Evolutionary conservation across 2,329 filamentous ascomycete genomes (phyloP).

Genomic region (Claviceps africana): DNA sequence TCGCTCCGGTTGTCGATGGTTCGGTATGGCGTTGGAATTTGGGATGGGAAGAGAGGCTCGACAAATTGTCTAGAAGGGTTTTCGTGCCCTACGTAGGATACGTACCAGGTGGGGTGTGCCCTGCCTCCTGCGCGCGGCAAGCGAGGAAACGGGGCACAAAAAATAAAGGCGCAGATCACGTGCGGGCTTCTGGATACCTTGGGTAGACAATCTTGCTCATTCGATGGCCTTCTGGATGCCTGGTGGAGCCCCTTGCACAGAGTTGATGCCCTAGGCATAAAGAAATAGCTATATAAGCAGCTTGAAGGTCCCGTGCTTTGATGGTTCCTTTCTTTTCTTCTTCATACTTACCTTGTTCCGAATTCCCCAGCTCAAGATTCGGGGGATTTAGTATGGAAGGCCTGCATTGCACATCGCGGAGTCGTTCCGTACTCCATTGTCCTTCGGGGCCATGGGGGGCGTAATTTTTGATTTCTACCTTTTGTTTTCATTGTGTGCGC

Average conservation of each 20-base stretch:
- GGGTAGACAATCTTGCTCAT: constrained; percentile 2
- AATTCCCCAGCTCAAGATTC: constrained; percentile 31
- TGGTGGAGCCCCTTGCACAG: background rate
- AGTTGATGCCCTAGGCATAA: constrained; percentile 13
- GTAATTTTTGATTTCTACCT: constrained; percentile 36
- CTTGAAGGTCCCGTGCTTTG: constrained; percentile 5
- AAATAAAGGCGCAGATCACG: constrained; percentile 11
- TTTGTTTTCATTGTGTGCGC: constrained; percentile 32
- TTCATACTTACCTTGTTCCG: constrained; percentile 43
- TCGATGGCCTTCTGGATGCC: no score
- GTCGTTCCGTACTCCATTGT: constrained; percentile 34
- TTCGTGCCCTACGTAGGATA: constrained; percentile 26
- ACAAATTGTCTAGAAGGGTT: constrained; percentile 29
- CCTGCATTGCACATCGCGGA: constrained; percentile 44
- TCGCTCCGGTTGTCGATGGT: constrained; percentile 28
- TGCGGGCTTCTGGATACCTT: constrained; percentile 12
- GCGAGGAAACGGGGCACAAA: constrained; percentile 7
- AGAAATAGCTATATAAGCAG: constrained; percentile 20
- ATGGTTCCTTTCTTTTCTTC: constrained; percentile 23
- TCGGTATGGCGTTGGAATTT: constrained; percentile 26
- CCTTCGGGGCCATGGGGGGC: constrained; percentile 40
- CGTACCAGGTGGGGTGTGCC: constrained; percentile 20
- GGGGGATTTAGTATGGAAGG: constrained; percentile 28
- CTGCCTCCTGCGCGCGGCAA: constrained; percentile 3
- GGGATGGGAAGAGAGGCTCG: constrained; percentile 21